Evolutionary conservation across 106 monocot species (phyloP).

Genomic region (Dendrobium huoshanense): DNA sequence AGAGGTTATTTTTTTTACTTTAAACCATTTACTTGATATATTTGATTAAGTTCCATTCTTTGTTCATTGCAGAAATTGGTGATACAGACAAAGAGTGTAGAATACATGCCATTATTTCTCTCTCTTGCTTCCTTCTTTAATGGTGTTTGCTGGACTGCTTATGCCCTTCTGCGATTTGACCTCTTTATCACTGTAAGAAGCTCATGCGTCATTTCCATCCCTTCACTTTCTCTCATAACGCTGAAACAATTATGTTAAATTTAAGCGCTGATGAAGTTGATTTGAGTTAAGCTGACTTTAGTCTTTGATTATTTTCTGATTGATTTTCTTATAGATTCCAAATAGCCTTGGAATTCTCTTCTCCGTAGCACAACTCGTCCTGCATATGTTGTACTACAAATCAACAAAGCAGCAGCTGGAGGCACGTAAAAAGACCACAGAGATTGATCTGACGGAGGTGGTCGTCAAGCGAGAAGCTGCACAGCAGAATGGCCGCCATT

Average conservation of each 20-base stretch:
- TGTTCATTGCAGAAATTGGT: constrained; percentile 7
- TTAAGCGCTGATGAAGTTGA: not conserved
- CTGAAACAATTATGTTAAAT: too few relatives aligned
- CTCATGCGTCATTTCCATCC: not conserved
- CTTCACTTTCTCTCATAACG: too few relatives aligned
- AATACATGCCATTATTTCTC: constrained; percentile 6
- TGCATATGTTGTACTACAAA: not conserved
- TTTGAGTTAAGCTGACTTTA: not conserved
- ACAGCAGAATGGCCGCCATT: not conserved
- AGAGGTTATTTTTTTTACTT: too few relatives aligned
- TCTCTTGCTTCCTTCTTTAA: constrained; percentile 10
- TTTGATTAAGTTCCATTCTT: not conserved
- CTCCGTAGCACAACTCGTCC: constrained; percentile 1
- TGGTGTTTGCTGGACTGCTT: constrained; percentile 3
- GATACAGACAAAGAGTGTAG: constrained; percentile 4
- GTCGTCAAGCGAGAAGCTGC: constrained; percentile 7
- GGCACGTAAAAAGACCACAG: constrained; percentile 11
- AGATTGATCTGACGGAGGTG: constrained; percentile 15
- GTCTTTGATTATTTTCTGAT: not conserved
- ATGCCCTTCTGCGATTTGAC: constrained; percentile 5
- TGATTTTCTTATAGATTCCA: not conserved
- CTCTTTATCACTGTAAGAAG: constrained; percentile 6
- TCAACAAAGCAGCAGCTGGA: constrained; percentile 3
- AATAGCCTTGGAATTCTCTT: not conserved
- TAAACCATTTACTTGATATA: too few relatives aligned